Percentiles rank a stretch among this genome's conserved stretches.
These are phyloP conservation scores for Chlamydomonas applanata DNA, from an alignment of 139 green algal species.

Conservation along the genomic window DNA sequence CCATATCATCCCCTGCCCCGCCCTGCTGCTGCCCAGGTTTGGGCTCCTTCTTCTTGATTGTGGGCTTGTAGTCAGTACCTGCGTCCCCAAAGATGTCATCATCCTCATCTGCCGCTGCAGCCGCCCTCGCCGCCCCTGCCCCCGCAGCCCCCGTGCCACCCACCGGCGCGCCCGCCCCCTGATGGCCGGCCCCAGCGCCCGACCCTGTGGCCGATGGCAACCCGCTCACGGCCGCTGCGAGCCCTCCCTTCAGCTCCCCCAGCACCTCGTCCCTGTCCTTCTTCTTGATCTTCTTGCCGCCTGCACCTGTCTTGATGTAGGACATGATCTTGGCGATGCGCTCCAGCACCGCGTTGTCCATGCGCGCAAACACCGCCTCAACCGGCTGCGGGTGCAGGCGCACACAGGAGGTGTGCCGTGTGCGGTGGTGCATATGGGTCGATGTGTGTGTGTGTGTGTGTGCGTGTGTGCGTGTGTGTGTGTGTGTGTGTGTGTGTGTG, in stretches of 20 bases:
- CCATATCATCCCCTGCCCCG: slow-evolving; percentile 42
- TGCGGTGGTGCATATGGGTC: too few relatives aligned
- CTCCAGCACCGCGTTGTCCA: slow-evolving; percentile 71
- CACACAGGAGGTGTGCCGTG: too few relatives aligned
- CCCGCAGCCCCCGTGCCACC: not conserved
- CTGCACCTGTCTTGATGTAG: slow-evolving; percentile 75
- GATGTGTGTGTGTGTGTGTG: too few relatives aligned
- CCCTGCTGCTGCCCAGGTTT: slow-evolving; percentile 7
- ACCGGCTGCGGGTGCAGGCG: not conserved
- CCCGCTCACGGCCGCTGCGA: not conserved
- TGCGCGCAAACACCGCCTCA: slow-evolving; percentile 22
- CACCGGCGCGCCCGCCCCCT: not conserved
- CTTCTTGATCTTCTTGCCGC: slow-evolving; percentile 69
- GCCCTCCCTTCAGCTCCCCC: slow-evolving; percentile 10
- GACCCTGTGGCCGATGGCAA: not conserved
- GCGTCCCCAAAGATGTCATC: slow-evolving; percentile 94
- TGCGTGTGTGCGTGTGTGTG: too few relatives aligned
- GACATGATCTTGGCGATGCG: slow-evolving; percentile 82
- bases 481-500: too few relatives aligned
- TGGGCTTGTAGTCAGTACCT: slow-evolving; percentile 80
- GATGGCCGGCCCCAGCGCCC: not conserved
- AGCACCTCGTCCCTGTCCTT: slow-evolving; percentile 60
- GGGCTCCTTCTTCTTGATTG: slow-evolving; percentile 44
- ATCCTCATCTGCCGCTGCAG: slow-evolving; percentile 37
- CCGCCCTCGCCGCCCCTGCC: not conserved